These are phyloP conservation scores for Tricholoma sp. DNA, from an alignment of 768 basidiomycete species.

Conservation along the genomic window DNA sequence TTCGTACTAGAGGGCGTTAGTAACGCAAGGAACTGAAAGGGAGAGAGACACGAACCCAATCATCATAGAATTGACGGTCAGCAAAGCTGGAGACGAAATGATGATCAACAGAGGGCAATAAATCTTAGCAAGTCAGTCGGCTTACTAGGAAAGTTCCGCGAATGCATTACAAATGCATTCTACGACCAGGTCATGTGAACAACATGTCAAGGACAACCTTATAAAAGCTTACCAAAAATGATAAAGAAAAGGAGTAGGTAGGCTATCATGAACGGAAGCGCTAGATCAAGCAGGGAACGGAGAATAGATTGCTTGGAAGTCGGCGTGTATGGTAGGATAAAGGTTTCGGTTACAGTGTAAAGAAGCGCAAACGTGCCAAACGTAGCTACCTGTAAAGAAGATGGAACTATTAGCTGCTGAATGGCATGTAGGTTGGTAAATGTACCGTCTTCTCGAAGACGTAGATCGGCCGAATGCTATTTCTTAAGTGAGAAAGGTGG, in stretches of 20 bases:
- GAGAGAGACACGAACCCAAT: slow-evolving; percentile 60
- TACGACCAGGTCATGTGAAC: slow-evolving; percentile 18
- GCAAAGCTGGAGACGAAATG: slow-evolving; percentile 59
- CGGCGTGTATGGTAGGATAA: slow-evolving; percentile 82
- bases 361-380: slow-evolving; percentile 96
- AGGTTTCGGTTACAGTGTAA: slow-evolving; percentile 89
- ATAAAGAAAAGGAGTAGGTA: slow-evolving; percentile 86
- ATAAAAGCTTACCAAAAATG: slow-evolving; percentile 58
- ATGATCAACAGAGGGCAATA: background rate
- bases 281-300: slow-evolving; percentile 76
- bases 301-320: slow-evolving; percentile 65
- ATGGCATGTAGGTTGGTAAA: slow-evolving; percentile 24
- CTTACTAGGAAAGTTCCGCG: slow-evolving; percentile 86
- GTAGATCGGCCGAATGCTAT: slow-evolving; percentile 71
- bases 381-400: slow-evolving; percentile 65
- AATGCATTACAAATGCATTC: slow-evolving; percentile 98
- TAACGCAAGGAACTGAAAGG: background rate
- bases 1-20: slow-evolving; percentile 11
- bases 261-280: slow-evolving; percentile 90
- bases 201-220: background rate
- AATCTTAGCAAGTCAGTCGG: slow-evolving; percentile 8
- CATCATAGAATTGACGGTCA: slow-evolving; percentile 97
- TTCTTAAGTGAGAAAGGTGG: background rate
- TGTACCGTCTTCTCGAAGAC: slow-evolving; percentile 67
- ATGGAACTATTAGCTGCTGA: slow-evolving; percentile 29